These are phyloP conservation scores for Neurospora sp. DNA, from an alignment of 495 filamentous ascomycete genomes.

Conservation along the genomic window DNA sequence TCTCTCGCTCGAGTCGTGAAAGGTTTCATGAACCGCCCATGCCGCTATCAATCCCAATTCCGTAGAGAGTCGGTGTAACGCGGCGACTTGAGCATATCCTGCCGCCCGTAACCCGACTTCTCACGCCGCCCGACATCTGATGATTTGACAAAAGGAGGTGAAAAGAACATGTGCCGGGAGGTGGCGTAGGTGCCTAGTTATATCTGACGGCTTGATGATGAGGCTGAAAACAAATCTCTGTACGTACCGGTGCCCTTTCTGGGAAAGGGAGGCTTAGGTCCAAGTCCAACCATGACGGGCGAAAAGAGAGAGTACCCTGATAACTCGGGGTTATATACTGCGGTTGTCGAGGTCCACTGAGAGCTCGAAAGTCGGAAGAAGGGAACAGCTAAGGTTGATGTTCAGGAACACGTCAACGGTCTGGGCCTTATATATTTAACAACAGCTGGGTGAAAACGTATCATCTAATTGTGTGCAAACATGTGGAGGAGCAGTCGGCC, in stretches of 20 bases:
- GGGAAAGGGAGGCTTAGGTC: constrained; percentile 61
- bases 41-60: not conserved
- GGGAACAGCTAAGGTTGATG: not conserved
- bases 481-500: not conserved
- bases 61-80: not conserved
- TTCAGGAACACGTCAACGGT: not conserved
- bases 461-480: not conserved
- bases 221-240: not conserved
- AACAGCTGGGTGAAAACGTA: not conserved
- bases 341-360: not conserved
- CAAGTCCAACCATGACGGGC: constrained; percentile 62
- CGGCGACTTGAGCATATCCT: not conserved
- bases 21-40: not conserved
- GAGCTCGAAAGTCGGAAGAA: not conserved
- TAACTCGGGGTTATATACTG: not conserved
- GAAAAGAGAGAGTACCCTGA: not conserved
- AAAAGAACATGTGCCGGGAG: not conserved
- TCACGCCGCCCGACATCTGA: not conserved
- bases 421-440: not conserved
- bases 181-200: not conserved
- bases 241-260: constrained; percentile 53
- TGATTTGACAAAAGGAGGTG: not conserved
- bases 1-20: not conserved
- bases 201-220: not conserved
- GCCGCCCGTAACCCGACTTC: not conserved